Base-by-base conservation (phyloP, 371 early-diverging fungal genomes). In the Mortierella sp. region DNA sequence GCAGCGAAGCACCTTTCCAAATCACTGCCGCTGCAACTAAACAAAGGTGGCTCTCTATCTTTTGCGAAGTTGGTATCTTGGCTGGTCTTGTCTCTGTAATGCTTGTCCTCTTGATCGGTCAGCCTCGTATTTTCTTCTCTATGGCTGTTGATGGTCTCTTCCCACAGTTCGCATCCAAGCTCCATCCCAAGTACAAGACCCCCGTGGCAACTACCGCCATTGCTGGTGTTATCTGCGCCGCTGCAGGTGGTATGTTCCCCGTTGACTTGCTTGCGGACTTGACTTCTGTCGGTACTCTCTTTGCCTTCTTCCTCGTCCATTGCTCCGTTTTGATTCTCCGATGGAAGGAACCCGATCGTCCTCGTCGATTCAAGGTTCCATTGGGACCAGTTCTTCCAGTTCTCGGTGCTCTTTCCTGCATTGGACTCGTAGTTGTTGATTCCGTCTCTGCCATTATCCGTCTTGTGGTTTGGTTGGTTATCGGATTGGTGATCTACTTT, bases 81-180 rank as follows among this genome's bases (percentile, higher is more conserved):
- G 84, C 86, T 51, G 96, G 96, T 55, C 85, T 96, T 49, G 85
- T 89, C 6, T 94, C 95, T 12, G 96, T 95, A 5, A 90, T 96
- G 65, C 84, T 96, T 5, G 87, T 93, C 51, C 75, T 86, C 62
- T 73, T 96, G 75, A 86, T 96, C 80, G 95, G 89, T 28, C 96
- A 96, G 87, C 93, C 97, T 6, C 95, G 97, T 68, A 95, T 97
- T 40, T 93, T 96, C 73, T 91, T 90, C 66, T 80, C 94, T 35
- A 96, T 97, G 96, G 95, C 97, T 22, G 70, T 87, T 45, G 96
- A 96, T 80, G 96, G 96, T 40, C 86, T 96, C 64, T 84, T 96
- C 32, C 96, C 96, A 28, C 49, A 83, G n/a, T 49, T 88, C 22
- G 93, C 96, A 59, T 86, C 91, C 58, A 87, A 86, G 37, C 76